Evolutionary conservation across 2,329 filamentous ascomycete species (phyloP).

Genomic region (Fusarium buxicola): DNA sequence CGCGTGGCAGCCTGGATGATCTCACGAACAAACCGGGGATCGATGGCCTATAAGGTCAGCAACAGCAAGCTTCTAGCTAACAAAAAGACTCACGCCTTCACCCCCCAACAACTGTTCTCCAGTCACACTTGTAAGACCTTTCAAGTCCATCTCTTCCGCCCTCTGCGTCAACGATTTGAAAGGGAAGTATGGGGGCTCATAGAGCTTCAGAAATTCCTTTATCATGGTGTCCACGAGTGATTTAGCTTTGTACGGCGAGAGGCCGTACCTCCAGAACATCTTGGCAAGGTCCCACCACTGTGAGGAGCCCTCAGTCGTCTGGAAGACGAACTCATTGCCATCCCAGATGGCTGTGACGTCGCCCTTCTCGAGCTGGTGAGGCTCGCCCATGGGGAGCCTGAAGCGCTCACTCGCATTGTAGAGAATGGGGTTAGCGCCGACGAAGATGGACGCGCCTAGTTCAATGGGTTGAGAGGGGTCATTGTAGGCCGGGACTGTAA

Average conservation of each 20-base stretch:
- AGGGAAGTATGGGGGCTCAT: constrained; percentile 84
- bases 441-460: constrained; percentile 92
- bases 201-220: constrained; percentile 80
- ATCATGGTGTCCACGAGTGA: constrained; percentile 78
- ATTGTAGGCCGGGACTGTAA: constrained; percentile 82
- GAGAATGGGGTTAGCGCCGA: constrained; percentile 85
- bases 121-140: constrained; percentile 74
- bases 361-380: constrained; percentile 59
- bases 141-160: constrained; percentile 74
- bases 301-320: constrained; percentile 67
- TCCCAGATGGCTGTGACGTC: constrained; percentile 85
- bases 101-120: constrained; percentile 76
- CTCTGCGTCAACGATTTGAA: constrained; percentile 80
- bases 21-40: constrained; percentile 76
- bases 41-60: constrained; percentile 59
- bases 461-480: constrained; percentile 78
- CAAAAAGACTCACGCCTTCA: constrained; percentile 61
- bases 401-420: constrained; percentile 78
- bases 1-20: constrained; percentile 91
- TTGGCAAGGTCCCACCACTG: constrained; percentile 85
- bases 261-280: constrained; percentile 86
- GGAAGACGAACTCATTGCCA: constrained; percentile 78
- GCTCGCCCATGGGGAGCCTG: constrained; percentile 68
- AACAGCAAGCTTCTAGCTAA: not conserved
- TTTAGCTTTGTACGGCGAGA: constrained; percentile 79